phyloP scores from a whole-genome alignment of 2,329 filamentous ascomycete species.

The Colletotrichum phormii region DNA sequence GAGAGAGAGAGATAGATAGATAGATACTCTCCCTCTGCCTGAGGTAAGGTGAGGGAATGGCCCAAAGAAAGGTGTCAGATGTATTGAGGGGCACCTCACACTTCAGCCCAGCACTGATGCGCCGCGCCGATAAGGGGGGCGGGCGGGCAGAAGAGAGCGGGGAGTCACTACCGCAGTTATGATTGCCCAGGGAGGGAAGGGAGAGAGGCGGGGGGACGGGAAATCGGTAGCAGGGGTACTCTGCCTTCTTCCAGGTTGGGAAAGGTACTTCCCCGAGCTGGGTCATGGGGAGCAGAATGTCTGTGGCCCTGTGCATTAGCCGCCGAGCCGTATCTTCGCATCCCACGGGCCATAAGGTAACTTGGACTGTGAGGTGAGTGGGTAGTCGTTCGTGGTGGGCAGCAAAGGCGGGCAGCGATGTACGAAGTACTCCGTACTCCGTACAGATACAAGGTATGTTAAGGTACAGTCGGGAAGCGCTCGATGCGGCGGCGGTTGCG shows the following conservation, averaged over 20 bases:
- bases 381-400: background rate
- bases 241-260: background rate
- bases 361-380: too few relatives aligned
- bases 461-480: background rate
- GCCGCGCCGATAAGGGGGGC: constrained; percentile 24
- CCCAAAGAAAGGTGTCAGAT: constrained; percentile 10
- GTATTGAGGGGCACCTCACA: constrained; percentile 19
- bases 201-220: background rate
- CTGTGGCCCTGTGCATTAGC: background rate
- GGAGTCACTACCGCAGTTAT: background rate
- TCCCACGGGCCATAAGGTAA: background rate
- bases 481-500: background rate
- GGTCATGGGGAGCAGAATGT: constrained; percentile 10
- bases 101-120: background rate
- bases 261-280: constrained; percentile 20
- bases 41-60: background rate
- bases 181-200: background rate
- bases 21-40: background rate
- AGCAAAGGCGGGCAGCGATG: background rate
- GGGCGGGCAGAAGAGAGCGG: background rate
- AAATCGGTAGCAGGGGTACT: constrained; percentile 15
- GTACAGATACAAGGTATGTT: too few relatives aligned
- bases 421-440: too few relatives aligned
- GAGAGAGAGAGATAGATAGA: background rate
- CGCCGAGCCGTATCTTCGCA: too few relatives aligned